Evolutionary conservation across 2,329 filamentous ascomycete genomes (phyloP).

Genomic region (Lojkania enalia): DNA sequence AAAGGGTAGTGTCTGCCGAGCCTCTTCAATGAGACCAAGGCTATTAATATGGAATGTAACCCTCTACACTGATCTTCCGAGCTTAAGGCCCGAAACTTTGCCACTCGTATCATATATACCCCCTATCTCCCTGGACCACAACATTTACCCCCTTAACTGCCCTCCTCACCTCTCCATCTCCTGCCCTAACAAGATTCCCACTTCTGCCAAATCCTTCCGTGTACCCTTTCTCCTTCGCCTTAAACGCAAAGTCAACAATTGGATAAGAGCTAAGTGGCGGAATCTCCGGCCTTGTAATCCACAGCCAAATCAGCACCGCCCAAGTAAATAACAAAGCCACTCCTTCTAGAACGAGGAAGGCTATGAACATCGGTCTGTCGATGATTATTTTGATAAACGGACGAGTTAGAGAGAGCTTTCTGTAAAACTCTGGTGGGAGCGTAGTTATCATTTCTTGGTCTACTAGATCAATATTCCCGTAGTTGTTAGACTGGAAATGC

Average conservation of each 20-base stretch:
- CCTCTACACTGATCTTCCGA: too few relatives aligned
- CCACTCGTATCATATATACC: too few relatives aligned
- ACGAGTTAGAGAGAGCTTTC: background rate
- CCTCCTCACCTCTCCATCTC: too few relatives aligned
- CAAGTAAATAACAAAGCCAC: conserved; percentile 1
- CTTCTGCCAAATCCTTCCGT: conserved; percentile 1
- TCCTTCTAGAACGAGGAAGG: conserved; percentile 1
- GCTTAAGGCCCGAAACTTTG: too few relatives aligned
- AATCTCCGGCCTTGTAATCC: conserved; percentile 1
- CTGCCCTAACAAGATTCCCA: background rate
- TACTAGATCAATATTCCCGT: conserved; percentile 3
- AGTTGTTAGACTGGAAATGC: conserved; percentile 6
- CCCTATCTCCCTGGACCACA: too few relatives aligned
- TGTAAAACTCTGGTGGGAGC: conserved; percentile 2
- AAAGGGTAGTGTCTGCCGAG: too few relatives aligned
- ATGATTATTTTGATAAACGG: conserved; percentile 2
- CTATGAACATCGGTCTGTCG: conserved; percentile 2
- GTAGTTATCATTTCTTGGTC: background rate
- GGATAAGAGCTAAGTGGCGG: conserved; percentile 3
- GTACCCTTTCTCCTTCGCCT: background rate
- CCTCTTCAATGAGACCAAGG: too few relatives aligned
- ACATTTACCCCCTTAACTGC: too few relatives aligned
- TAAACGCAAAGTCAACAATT: conserved; percentile 8
- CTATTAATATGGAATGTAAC: too few relatives aligned
- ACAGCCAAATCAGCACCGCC: conserved; percentile 7